Evolutionary conservation across 2,329 filamentous ascomycete genomes (phyloP), one percentile per base, ranked within the genome.

Genomic region (Penicillium sp.): DNA sequence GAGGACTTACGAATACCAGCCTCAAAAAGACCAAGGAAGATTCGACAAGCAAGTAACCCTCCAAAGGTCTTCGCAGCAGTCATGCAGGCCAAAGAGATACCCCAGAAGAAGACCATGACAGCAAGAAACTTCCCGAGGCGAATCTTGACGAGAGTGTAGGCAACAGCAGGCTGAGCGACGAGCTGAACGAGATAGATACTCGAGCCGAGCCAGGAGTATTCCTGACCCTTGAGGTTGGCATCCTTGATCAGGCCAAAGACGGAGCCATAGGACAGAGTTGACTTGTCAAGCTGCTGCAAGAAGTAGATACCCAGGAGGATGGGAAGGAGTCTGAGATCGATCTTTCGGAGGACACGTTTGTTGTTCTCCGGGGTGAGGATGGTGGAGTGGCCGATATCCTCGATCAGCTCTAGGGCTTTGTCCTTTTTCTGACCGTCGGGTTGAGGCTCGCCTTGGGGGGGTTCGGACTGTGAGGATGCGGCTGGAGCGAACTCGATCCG

Each of bases 191-290:
- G 75, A 62, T 86, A 86, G 13, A 86, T 82, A 30, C 85, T 80
- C 4, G 80, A 78, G 1, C 81, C 81, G 0, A 83, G 73, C 83
- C 82, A 84, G 38, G 79, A 82, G 70, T 82, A 85, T 63, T 89
- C 81, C 53, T 85, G 78, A 17, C 85, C 85, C 8, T 82, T 75
- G 1, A 90, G 82, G 46, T 82, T 71, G 0, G 86, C 83, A 69
- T 88, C 85, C 56, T 87, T 78, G 35, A 86, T 83, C 11, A 90
- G 78, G 2, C 87, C 87, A 66, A 89, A 89, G 11, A 89, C 84
- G 0, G 86, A 88, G 3, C 85, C 85, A 67, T 89, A 90, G 2
- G 76, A 79, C 2, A 89, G 78, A 0, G 85, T 86, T 0, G 86
- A 83, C 72, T 90, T 90, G 76, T 89, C 87, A 6, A 89, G 78